Evolutionary conservation across 2,329 filamentous ascomycete genomes (phyloP), one percentile per base, ranked within the genome.

Genomic region (Aspergillus spinulosporus): DNA sequence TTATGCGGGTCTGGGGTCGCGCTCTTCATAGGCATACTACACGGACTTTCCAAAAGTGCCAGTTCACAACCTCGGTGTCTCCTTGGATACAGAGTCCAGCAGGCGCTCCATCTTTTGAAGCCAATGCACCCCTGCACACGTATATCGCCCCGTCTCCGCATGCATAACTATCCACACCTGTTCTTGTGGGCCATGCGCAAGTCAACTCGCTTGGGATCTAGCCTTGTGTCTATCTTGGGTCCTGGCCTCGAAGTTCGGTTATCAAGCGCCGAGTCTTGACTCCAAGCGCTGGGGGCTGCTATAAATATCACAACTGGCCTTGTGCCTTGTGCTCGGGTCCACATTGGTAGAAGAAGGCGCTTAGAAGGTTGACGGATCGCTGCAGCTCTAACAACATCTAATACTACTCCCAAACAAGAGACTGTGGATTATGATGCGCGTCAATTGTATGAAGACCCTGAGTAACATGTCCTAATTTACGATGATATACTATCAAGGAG

Each of bases 1-100:
- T 59, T 57, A 48, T 39, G 57, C 50, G 28, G 47, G 46, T 29
- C 52, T 54, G 51, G 57, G 47, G 54, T 40, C 36, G 47, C 43
- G 40, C 44, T 45, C 12, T 6, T 28, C 26, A 45, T 28, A 21
- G 31, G 43, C 15, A 11, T 11, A 12, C 36, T 28, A 11, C 29
- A 21, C 21, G 21, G 21, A 21, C 21, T 21, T 21, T 21, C 21
- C 21, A 21, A 21, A 21, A 21, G 21, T 21, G 21, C 21, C 21
- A 21, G 21, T 21, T 21, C 7, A 29, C 12, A 14, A 31, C 8
- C 12, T 28, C 43, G 11, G 9, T 12, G 6, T 31, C 26, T 32
- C 39, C 51, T n/a, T 39, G 11, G 21, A 21, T 21, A 21, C 21
- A 21, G 21, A 21, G 21, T 21, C 21, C 49, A 51, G 39, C 44